These are phyloP conservation scores for Ceratobasidium sp. DNA, from an alignment of 1,284 basidiomycete genomes.

Conservation along the genomic window DNA sequence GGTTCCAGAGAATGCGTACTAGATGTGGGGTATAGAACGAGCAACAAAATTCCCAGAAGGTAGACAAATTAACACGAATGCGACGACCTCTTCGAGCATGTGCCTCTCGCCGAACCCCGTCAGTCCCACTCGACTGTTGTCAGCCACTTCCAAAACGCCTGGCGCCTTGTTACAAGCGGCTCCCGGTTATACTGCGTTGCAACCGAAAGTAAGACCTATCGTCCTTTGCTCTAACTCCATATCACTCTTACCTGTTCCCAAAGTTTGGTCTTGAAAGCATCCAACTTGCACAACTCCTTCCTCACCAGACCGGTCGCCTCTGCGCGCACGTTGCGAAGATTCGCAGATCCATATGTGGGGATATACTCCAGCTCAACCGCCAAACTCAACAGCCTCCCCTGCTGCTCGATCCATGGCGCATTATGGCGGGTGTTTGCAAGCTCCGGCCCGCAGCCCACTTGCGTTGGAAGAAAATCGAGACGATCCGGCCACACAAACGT, in stretches of 20 bases:
- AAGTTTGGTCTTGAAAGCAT: neutral
- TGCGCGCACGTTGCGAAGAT: neutral
- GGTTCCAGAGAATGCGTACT: neutral
- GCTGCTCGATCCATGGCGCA: neutral
- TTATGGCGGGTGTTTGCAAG: neutral
- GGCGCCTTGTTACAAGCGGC: neutral
- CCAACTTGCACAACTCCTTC: neutral
- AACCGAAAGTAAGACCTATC: neutral
- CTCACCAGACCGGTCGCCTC: neutral
- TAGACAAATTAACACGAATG: neutral
- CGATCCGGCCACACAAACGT: neutral
- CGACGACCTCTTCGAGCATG: neutral
- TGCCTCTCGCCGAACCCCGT: neutral
- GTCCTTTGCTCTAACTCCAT: neutral
- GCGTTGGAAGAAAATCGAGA: neutral
- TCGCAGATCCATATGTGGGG: neutral
- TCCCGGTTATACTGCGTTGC: neutral
- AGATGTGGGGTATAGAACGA: neutral
- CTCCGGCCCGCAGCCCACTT: neutral
- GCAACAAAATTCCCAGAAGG: neutral
- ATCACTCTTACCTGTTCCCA: neutral
- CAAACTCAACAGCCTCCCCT: neutral
- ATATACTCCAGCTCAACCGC: neutral
- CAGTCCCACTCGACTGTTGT: slow-evolving; percentile 13
- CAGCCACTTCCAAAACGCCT: slow-evolving; percentile 7